These are phyloP conservation scores for Mallotus nudiflorus DNA, from an alignment of 345 rosid genomes.

Conservation along the genomic window DNA sequence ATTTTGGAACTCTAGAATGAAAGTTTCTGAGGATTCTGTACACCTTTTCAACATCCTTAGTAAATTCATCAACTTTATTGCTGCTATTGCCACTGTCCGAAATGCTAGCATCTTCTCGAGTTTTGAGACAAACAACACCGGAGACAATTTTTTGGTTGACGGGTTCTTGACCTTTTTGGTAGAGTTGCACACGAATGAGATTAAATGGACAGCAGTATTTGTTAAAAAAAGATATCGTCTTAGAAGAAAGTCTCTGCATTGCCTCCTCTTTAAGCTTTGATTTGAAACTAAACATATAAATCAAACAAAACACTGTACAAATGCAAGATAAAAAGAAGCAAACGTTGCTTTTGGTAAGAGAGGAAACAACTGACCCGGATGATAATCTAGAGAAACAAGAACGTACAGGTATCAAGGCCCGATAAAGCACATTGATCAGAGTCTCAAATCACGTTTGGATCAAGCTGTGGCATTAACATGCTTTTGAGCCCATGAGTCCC, in stretches of 20 bases:
- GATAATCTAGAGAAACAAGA: too few species aligned
- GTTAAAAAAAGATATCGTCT: conserved; percentile 11
- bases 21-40: conserved; percentile 73
- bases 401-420: too few species aligned
- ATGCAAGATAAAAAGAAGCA: too few species aligned
- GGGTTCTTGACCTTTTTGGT: conserved; percentile 2
- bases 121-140: conserved; percentile 51
- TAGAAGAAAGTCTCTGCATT: conserved; percentile 22
- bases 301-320: too few species aligned
- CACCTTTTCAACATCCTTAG: conserved; percentile 72
- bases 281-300: too few species aligned
- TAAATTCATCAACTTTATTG: conserved; percentile 50
- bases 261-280: neutral
- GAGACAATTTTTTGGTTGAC: conserved; percentile 30
- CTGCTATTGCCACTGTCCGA: conserved; percentile 11
- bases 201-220: neutral
- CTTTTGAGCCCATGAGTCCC: too few species aligned
- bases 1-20: conserved; percentile 67
- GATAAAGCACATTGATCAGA: too few species aligned
- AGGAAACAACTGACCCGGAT: too few species aligned
- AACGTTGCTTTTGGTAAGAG: too few species aligned
- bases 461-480: too few species aligned
- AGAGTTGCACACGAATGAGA: conserved; percentile 1
- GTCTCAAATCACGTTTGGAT: too few species aligned
- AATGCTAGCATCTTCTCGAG: conserved; percentile 4